phyloP scores from a whole-genome alignment of 768 basidiomycete genomes.

The Mycena amicta region DNA sequence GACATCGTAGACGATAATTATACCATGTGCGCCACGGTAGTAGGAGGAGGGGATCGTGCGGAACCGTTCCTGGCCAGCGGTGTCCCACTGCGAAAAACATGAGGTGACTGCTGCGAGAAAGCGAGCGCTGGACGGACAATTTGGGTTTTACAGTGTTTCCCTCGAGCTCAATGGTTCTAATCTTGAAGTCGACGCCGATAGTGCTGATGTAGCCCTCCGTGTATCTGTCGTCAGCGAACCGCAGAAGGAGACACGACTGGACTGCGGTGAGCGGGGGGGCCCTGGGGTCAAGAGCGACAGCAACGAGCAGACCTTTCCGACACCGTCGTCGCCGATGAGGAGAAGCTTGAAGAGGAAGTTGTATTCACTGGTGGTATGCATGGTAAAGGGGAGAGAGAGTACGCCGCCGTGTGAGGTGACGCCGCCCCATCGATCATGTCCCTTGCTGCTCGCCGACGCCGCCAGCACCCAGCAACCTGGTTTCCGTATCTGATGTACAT shows the following conservation, averaged over 20 bases:
- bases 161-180: constrained; percentile 96
- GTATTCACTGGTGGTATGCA: constrained; percentile 94
- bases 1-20: constrained; percentile 95
- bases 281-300: neutral
- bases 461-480: constrained; percentile 5
- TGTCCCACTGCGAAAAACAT: constrained; percentile 84
- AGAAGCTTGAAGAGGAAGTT: constrained; percentile 98
- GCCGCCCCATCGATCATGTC: neutral
- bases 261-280: constrained; percentile 84
- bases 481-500: neutral
- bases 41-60: constrained; percentile 98
- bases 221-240: constrained; percentile 99
- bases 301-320: constrained; percentile 21
- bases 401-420: neutral
- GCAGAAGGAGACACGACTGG: constrained; percentile 92
- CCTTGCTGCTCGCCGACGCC: neutral
- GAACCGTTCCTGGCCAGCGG: constrained; percentile 98
- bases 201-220: constrained; percentile 99
- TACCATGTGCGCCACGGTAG: constrained; percentile 99
- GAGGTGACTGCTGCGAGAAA: neutral
- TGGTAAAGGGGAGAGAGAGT: constrained; percentile 37
- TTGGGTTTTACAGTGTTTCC: constrained; percentile 97
- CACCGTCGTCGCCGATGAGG: constrained; percentile 95
- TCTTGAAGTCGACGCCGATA: constrained; percentile 99
- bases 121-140: constrained; percentile 62